Conservation (phyloP, 371 early-diverging fungal species). For the Rhizopus arrhizus region DNA sequence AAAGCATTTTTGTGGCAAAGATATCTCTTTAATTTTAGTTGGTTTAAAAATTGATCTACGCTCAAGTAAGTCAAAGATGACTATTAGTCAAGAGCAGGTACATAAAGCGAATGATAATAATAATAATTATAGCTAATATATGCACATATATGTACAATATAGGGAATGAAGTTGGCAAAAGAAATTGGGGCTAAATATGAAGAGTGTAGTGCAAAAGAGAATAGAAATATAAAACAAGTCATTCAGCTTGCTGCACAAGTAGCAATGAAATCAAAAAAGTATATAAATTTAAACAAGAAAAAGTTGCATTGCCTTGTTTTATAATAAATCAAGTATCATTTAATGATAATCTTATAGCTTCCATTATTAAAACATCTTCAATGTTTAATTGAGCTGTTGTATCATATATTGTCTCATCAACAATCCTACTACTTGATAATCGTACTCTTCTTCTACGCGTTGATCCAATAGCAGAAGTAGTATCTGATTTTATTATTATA, state of each 20-base stretch:
- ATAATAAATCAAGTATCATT: conserved; percentile 25
- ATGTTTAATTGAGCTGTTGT: conserved; percentile 53
- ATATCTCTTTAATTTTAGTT: conserved; percentile 65
- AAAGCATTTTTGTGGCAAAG: conserved; percentile 59
- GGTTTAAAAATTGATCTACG: conserved; percentile 72
- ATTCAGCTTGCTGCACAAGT: conserved; percentile 52
- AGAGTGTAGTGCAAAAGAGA: conserved; percentile 84
- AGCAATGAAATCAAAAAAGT: conserved; percentile 27
- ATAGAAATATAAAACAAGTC: conserved; percentile 78
- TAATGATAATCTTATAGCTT: conserved; percentile 74
- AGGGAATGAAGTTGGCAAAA: conserved; percentile 68
- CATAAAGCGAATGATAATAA: background rate
- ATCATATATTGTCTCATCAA: conserved; percentile 14
- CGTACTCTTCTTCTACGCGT: conserved; percentile 25
- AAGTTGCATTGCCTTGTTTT: too few relatives aligned
- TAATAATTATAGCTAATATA: background rate
- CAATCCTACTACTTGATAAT: conserved; percentile 2
- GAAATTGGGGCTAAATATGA: conserved; percentile 80
- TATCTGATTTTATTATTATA: conserved; percentile 1
- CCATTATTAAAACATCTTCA: conserved; percentile 83
- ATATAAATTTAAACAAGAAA: too few relatives aligned
- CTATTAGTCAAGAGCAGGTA: conserved; percentile 35
- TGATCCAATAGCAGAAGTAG: conserved; percentile 10
- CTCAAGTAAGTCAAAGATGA: conserved; percentile 28
- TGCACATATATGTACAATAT: conserved; percentile 21